A percentile compares a stretch with the other conserved stretches of the same genome.
These are phyloP conservation scores for Globisporangium middletonii DNA, from an alignment of 352 stramenopile species.

Conservation along the genomic window DNA sequence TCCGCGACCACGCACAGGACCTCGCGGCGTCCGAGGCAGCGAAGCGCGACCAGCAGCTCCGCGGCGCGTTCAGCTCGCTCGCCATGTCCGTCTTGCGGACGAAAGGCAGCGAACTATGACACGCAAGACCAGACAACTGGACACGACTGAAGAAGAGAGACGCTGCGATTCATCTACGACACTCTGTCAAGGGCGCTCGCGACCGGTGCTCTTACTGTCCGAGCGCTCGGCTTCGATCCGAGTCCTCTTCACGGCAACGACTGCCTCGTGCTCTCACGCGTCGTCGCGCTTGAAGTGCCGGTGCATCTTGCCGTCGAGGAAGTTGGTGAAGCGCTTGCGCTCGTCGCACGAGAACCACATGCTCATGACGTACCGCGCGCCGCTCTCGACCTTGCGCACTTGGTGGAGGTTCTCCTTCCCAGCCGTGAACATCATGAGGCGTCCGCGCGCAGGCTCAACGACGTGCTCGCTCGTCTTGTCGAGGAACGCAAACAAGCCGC, in stretches of 20 bases:
- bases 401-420: slow-evolving; percentile 86
- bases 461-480: slow-evolving; percentile 68
- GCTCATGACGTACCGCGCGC: slow-evolving; percentile 84
- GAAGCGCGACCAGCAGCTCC: too few relatives aligned
- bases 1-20: too few relatives aligned
- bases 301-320: slow-evolving; percentile 85
- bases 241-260: background rate
- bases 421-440: slow-evolving; percentile 89
- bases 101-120: too few relatives aligned
- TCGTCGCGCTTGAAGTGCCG: slow-evolving; percentile 61
- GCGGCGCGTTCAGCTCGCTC: too few relatives aligned
- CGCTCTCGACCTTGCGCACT: slow-evolving; percentile 68
- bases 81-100: too few relatives aligned
- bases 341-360: slow-evolving; percentile 94
- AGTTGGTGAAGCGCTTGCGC: slow-evolving; percentile 82
- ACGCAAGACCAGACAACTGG: too few relatives aligned
- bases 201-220: too few relatives aligned
- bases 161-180: too few relatives aligned
- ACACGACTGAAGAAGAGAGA: too few relatives aligned
- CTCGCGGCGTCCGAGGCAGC: too few relatives aligned
- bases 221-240: too few relatives aligned
- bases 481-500: slow-evolving; percentile 87
- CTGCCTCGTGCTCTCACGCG: background rate
- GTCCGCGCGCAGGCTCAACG: slow-evolving; percentile 63
- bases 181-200: too few relatives aligned